These are phyloP conservation scores for Myriangium duriaei DNA, from an alignment of 2,329 filamentous ascomycete species.

Conservation along the genomic window DNA sequence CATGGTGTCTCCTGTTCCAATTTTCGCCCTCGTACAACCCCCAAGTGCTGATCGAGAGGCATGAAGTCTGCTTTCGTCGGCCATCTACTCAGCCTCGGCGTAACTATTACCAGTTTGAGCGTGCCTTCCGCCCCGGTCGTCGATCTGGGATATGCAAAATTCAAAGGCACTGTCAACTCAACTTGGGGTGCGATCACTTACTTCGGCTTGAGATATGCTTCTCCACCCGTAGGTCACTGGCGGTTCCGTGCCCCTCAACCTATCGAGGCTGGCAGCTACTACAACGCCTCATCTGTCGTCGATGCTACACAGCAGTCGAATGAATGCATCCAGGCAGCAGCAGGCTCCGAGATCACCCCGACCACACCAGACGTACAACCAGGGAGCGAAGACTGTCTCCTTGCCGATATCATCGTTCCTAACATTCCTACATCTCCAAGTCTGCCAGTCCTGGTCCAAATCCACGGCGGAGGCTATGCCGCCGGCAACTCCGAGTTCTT, in stretches of 20 bases:
- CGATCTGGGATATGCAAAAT: slow-evolving; percentile 13
- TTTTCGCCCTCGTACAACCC: too few species aligned
- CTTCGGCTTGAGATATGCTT: slow-evolving; percentile 20
- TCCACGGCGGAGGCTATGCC: slow-evolving; percentile 23
- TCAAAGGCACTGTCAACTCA: slow-evolving; percentile 9
- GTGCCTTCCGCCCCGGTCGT: too few species aligned
- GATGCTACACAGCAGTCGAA: slow-evolving; percentile 18
- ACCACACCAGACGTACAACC: slow-evolving; percentile 9
- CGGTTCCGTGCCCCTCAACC: slow-evolving; percentile 22
- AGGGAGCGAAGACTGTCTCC: slow-evolving; percentile 29
- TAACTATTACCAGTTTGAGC: too few species aligned
- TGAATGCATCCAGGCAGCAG: slow-evolving; percentile 19
- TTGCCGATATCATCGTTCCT: slow-evolving; percentile 29
- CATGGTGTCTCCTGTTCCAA: too few species aligned
- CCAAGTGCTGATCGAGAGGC: too few species aligned
- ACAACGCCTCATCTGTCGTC: slow-evolving; percentile 13
- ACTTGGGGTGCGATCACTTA: slow-evolving; percentile 13
- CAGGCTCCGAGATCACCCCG: slow-evolving; percentile 11
- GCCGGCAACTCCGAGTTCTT: slow-evolving; percentile 17
- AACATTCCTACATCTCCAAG: slow-evolving; percentile 18
- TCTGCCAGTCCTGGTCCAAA: slow-evolving; percentile 23
- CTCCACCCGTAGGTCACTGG: slow-evolving; percentile 18
- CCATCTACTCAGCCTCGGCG: too few species aligned
- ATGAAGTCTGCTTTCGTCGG: too few species aligned
- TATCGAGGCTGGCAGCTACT: slow-evolving; percentile 17